Evolutionary conservation across 2,329 filamentous ascomycete genomes (phyloP).

Genomic region (Rutstroemia sp.): DNA sequence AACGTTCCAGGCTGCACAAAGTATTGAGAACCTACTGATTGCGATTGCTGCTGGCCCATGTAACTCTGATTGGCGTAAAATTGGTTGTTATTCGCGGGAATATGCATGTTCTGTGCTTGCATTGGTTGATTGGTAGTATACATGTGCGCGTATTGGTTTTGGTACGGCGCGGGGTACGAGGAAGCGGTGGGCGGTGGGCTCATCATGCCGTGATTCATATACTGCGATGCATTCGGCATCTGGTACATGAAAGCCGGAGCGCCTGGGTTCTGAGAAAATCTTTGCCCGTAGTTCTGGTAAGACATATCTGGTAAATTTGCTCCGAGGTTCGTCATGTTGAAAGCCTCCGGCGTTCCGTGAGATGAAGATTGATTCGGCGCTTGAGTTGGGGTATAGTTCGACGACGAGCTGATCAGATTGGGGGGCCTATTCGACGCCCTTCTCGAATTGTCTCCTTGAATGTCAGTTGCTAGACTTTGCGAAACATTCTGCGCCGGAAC

Average conservation of each 20-base stretch:
- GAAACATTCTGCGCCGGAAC: constrained; percentile 3
- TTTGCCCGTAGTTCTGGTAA: constrained; percentile 21
- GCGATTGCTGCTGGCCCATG: constrained; percentile 15
- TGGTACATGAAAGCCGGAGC: constrained; percentile 18
- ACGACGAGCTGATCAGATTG: not conserved
- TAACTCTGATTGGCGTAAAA: constrained; percentile 23
- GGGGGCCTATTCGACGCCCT: constrained; percentile 1
- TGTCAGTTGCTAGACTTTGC: constrained; percentile 11
- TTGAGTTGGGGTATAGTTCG: constrained; percentile 9
- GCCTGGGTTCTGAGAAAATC: constrained; percentile 15
- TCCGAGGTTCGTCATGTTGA: constrained; percentile 22
- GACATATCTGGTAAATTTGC: constrained; percentile 21
- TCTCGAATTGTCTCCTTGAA: not conserved
- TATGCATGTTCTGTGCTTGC: constrained; percentile 13
- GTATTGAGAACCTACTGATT: constrained; percentile 18
- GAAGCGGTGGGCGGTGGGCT: constrained; percentile 14
- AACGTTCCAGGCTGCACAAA: constrained; percentile 23
- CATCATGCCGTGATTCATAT: constrained; percentile 11
- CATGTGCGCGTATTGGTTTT: constrained; percentile 20
- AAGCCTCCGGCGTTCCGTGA: constrained; percentile 19
- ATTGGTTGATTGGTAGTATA: constrained; percentile 18
- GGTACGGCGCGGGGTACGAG: constrained; percentile 23
- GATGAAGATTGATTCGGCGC: constrained; percentile 1
- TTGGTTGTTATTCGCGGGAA: constrained; percentile 14
- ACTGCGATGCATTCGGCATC: constrained; percentile 20